Conservation (phyloP, 2,329 filamentous ascomycete species). For the Pseudogymnoascus sp. region DNA sequence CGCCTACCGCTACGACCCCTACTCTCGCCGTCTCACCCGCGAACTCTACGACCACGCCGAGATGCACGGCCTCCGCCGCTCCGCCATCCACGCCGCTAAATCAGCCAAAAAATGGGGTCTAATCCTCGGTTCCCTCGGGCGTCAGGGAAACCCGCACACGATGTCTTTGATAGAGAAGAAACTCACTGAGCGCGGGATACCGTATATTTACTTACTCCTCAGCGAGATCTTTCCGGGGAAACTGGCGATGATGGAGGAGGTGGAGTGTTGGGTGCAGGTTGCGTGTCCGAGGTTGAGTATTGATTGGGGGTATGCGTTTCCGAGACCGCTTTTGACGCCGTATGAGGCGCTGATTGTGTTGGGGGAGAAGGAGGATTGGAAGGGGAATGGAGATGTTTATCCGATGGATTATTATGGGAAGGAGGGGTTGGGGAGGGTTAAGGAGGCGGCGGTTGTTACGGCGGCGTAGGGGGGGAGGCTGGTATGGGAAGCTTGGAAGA, state of each 20-base stretch:
- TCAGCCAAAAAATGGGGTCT: conserved; percentile 85
- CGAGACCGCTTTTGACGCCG: conserved; percentile 78
- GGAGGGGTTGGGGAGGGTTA: conserved; percentile 68
- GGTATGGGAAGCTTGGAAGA: neutral
- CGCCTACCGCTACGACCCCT: conserved; percentile 94
- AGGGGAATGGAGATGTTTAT: conserved; percentile 58
- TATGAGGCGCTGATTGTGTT: conserved; percentile 93
- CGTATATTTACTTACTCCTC: conserved; percentile 76
- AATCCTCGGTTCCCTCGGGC: conserved; percentile 83
- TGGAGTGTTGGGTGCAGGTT: conserved; percentile 97
- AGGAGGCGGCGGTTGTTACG: neutral
- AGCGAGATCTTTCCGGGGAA: conserved; percentile 97
- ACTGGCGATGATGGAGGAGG: conserved; percentile 83
- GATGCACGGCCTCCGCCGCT: conserved; percentile 71
- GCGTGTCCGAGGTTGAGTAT: conserved; percentile 95
- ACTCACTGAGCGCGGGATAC: conserved; percentile 62
- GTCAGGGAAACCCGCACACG: conserved; percentile 93
- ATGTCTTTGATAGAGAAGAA: conserved; percentile 77
- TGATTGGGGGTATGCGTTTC: conserved; percentile 97
- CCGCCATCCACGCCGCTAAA: conserved; percentile 69
- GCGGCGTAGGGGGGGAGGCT: neutral
- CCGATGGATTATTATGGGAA: conserved; percentile 98
- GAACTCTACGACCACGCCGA: conserved; percentile 89
- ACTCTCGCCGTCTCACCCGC: conserved; percentile 81
- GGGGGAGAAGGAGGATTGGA: conserved; percentile 69